Evolutionary conservation across 768 basidiomycete genomes (phyloP).

Genomic region (Serpula lacrymans): DNA sequence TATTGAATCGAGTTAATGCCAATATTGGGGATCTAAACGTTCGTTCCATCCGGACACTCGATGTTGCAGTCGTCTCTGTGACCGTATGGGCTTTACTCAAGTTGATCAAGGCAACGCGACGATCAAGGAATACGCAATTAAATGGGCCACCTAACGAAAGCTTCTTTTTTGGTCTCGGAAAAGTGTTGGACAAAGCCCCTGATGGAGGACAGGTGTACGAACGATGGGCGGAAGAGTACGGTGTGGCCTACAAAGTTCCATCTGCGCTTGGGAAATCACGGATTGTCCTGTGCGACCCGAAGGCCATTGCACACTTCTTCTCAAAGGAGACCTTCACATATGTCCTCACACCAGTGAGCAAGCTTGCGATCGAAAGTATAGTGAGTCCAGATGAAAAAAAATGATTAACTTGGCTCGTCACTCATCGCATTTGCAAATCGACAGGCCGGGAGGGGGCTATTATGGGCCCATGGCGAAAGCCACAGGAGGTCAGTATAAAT

Average conservation of each 20-base stretch:
- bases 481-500: conserved; percentile 1
- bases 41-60: too few relatives aligned
- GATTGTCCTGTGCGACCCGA: conserved; percentile 40
- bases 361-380: conserved; percentile 37
- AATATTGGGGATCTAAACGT: too few relatives aligned
- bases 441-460: conserved; percentile 20
- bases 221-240: conserved; percentile 42
- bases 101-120: background rate
- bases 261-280: conserved; percentile 28
- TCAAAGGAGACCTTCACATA: conserved; percentile 46
- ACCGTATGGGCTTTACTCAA: conserved; percentile 7
- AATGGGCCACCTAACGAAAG: conserved; percentile 37
- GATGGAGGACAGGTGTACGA: conserved; percentile 35
- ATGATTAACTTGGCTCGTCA: background rate
- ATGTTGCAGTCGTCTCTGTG: conserved; percentile 2
- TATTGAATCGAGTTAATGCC: too few relatives aligned
- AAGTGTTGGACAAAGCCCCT: conserved; percentile 23
- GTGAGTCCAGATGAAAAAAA: conserved; percentile 20
- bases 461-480: conserved; percentile 24
- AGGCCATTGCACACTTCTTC: conserved; percentile 46
- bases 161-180: conserved; percentile 36
- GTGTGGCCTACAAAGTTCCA: conserved; percentile 38
- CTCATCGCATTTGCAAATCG: background rate
- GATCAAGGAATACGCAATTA: conserved; percentile 28
- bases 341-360: conserved; percentile 32